Conservation (phyloP, 345 rosid species). For the Anastatica hierochuntica region DNA sequence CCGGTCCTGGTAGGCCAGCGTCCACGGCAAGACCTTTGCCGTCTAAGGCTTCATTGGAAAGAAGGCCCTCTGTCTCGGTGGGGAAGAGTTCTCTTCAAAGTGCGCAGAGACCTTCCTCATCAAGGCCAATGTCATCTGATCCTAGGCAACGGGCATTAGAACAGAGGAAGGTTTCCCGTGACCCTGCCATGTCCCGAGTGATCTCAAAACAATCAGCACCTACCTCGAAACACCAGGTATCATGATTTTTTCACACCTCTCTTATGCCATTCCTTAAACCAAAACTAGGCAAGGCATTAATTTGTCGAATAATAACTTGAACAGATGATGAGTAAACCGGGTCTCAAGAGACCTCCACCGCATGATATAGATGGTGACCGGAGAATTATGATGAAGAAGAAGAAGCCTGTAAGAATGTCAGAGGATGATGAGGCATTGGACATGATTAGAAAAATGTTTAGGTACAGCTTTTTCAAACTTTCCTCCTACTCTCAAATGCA, state of each 20-base stretch:
- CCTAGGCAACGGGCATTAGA: slow-evolving; percentile 38
- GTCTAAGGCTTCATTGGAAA: slow-evolving; percentile 33
- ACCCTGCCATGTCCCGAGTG: slow-evolving; percentile 28
- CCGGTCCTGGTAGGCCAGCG: slow-evolving; percentile 48
- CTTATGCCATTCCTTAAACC: neutral
- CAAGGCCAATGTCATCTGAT: slow-evolving; percentile 37
- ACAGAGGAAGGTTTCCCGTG: slow-evolving; percentile 38
- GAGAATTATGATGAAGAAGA: slow-evolving; percentile 42
- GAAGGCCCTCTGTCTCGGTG: slow-evolving; percentile 26
- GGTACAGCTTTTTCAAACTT: too few relatives aligned
- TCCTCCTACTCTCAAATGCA: neutral
- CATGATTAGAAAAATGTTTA: slow-evolving; percentile 51
- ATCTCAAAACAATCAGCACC: slow-evolving; percentile 35
- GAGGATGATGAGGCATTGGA: slow-evolving; percentile 35
- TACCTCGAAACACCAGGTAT: slow-evolving; percentile 43
- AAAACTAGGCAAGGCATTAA: neutral
- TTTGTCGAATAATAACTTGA: neutral
- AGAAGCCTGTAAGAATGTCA: slow-evolving; percentile 32
- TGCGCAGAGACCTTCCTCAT: slow-evolving; percentile 32
- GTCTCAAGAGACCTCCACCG: slow-evolving; percentile 31
- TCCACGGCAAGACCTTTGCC: slow-evolving; percentile 31
- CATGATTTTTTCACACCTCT: too few relatives aligned
- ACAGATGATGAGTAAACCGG: slow-evolving; percentile 43
- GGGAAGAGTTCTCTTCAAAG: slow-evolving; percentile 30
- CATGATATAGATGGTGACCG: slow-evolving; percentile 28